Conservation (phyloP, 305 asterid genomes). For the Solanum aculeatissimum region DNA sequence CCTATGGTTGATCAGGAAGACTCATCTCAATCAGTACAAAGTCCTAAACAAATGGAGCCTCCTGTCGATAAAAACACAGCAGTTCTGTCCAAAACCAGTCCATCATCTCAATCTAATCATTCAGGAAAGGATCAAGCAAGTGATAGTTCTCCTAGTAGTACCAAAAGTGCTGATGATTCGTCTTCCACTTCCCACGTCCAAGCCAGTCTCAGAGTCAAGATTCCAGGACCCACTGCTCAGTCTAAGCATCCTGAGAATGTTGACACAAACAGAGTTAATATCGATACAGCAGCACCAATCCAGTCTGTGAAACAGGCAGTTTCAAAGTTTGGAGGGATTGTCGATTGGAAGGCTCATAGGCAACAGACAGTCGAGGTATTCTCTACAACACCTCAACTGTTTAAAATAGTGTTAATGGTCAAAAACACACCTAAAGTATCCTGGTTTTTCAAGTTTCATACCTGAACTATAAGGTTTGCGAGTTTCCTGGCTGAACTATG, state of each 20-base stretch:
- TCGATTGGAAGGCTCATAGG: constrained; percentile 88
- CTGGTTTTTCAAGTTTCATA: accelerated
- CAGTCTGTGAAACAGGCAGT: constrained; percentile 82
- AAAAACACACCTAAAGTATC: neutral
- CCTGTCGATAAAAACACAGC: neutral
- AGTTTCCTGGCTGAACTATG: neutral
- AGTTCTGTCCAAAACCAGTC: neutral
- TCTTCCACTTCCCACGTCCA: constrained; percentile 18
- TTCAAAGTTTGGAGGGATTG: constrained; percentile 79
- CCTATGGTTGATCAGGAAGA: constrained; percentile 8
- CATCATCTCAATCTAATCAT: constrained; percentile 8
- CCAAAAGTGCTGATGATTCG: neutral
- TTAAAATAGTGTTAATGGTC: neutral
- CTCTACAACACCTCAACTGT: neutral
- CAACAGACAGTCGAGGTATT: constrained; percentile 65
- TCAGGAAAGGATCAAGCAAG: constrained; percentile 4
- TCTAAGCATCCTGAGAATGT: constrained; percentile 13
- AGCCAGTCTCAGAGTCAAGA: constrained; percentile 11
- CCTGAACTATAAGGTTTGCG: neutral
- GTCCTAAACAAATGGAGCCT: constrained; percentile 3
- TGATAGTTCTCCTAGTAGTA: constrained; percentile 5
- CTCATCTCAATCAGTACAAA: neutral
- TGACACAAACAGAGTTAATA: constrained; percentile 26
- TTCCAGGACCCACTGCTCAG: constrained; percentile 8
- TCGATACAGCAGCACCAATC: constrained; percentile 66